Evolutionary conservation across 495 filamentous ascomycete species (phyloP).

Genomic region (Xylaria cubensis): DNA sequence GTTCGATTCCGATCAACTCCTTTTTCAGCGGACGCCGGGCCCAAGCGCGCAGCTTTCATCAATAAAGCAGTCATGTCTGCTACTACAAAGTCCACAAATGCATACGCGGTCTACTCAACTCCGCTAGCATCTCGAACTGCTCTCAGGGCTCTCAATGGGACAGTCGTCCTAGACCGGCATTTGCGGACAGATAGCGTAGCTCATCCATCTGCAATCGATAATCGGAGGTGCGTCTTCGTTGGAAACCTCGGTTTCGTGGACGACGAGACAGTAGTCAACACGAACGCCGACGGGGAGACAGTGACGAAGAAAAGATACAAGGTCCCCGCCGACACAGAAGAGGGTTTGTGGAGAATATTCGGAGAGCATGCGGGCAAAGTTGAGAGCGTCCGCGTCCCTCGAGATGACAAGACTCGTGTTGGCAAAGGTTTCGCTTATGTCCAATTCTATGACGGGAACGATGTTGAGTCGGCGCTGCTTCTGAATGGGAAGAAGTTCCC

Average conservation of each 20-base stretch:
- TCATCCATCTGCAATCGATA: slow-evolving; percentile 81
- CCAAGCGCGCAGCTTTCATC: slow-evolving; percentile 89
- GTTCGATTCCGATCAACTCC: slow-evolving; percentile 93
- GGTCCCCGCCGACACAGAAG: slow-evolving; percentile 86
- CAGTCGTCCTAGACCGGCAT: slow-evolving; percentile 83
- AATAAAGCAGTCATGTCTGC: slow-evolving; percentile 80
- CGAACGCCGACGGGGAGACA: slow-evolving; percentile 62
- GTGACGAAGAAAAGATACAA: slow-evolving; percentile 70
- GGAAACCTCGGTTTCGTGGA: slow-evolving; percentile 96
- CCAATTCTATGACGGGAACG: slow-evolving; percentile 85
- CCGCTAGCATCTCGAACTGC: slow-evolving; percentile 76
- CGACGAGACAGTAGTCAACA: slow-evolving; percentile 70
- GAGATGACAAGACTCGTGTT: slow-evolving; percentile 87
- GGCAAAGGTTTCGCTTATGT: slow-evolving; percentile 99
- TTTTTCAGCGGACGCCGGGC: slow-evolving; percentile 74
- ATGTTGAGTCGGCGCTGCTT: slow-evolving; percentile 86
- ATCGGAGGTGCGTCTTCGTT: slow-evolving; percentile 92
- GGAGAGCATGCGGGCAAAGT: slow-evolving; percentile 74
- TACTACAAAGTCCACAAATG: slow-evolving; percentile 92
- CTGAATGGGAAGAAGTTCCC: slow-evolving; percentile 91
- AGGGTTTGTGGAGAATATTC: slow-evolving; percentile 93
- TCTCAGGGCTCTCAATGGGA: slow-evolving; percentile 79
- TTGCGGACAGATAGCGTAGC: slow-evolving; percentile 88
- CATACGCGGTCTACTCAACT: slow-evolving; percentile 87
- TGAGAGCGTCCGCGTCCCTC: slow-evolving; percentile 91